Percentiles rank a stretch among this genome's conserved stretches.
Evolutionary conservation across 208 protist species (phyloP).

Genomic region (Porcisia hertigi): DNA sequence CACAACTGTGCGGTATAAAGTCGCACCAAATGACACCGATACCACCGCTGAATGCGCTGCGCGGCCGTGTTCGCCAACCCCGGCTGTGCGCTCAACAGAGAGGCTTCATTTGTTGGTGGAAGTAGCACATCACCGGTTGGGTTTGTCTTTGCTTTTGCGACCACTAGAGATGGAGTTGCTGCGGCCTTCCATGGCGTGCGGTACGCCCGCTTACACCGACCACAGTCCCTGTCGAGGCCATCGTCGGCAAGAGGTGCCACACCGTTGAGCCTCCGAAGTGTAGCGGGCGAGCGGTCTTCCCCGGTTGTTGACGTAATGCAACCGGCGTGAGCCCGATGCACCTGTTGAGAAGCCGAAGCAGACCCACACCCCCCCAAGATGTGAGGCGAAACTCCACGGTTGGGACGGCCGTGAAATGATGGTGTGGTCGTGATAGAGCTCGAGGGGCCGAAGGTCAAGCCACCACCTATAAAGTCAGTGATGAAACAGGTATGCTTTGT

Average conservation of each 20-base stretch:
- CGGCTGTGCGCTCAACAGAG: neutral
- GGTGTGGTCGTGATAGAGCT: neutral
- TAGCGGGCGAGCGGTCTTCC: neutral
- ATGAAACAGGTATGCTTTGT: neutral
- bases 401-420: neutral
- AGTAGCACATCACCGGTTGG: neutral
- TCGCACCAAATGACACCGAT: slow-evolving; percentile 3
- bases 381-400: neutral
- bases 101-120: neutral
- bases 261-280: neutral
- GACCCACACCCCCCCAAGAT: neutral
- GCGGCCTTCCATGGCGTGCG: neutral
- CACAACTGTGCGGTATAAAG: slow-evolving; percentile 7
- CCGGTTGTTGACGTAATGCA: neutral
- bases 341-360: neutral
- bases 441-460: neutral
- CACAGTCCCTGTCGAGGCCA: neutral
- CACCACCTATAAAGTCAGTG: neutral
- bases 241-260: neutral
- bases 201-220: neutral
- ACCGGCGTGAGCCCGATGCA: neutral
- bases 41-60: slow-evolving; percentile 23
- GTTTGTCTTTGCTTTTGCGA: neutral
- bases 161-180: neutral
- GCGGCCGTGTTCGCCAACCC: slow-evolving; percentile 4